Base-by-base conservation (phyloP, 306 rosid genomes). In the Amphicarpaea edgeworthii region DNA sequence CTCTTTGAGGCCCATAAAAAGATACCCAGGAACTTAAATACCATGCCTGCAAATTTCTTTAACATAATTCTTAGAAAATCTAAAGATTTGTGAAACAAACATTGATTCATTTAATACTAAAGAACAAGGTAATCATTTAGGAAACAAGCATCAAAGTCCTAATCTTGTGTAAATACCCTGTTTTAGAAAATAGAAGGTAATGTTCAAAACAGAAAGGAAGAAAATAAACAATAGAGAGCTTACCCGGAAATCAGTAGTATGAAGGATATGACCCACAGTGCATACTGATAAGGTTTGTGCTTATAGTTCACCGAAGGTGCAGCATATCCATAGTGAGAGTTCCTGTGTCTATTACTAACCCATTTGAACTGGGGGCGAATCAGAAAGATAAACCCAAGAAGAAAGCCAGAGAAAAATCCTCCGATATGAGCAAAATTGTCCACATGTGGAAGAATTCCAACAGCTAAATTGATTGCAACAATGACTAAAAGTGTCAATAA, bases 381-480 rank as follows among this genome's bases (percentile, higher is more conserved):
- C 79, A 93, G 67, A 68, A 87, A 70, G 75, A 93, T 77, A 59
- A 90, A 90, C 16, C 97, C 98, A 78, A 93, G 93, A 80, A 93
- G 90, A 88, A 93, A 90, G 58, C 97, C 98, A 54, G 97, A 82
- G 65, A 87, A 40, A 77, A 93, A 90, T 71, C 97, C 97, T 67
- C 97, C 97, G 53, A 90, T 86, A 77, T 93, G 97, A 73, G 97
- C 94, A 79, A 88, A 93, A 77, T 90, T 93, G 87, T 93, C 96
- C 24, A 90, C 91, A 8, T 90, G 97, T n/a, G 98, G 98, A 72
- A 93, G 98, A 72, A 90, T 34, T 77, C 98, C 98, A 77, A 89
- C 82, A 3, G 91, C 94, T 78, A 93, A 89, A 82, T 93, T 93
- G 75, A 93, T 64, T 26, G 68, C 21, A 53, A 90, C 69, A 32